These are phyloP conservation scores for Mrakia hoshinonis DNA, from an alignment of 768 basidiomycete species.

Conservation along the genomic window DNA sequence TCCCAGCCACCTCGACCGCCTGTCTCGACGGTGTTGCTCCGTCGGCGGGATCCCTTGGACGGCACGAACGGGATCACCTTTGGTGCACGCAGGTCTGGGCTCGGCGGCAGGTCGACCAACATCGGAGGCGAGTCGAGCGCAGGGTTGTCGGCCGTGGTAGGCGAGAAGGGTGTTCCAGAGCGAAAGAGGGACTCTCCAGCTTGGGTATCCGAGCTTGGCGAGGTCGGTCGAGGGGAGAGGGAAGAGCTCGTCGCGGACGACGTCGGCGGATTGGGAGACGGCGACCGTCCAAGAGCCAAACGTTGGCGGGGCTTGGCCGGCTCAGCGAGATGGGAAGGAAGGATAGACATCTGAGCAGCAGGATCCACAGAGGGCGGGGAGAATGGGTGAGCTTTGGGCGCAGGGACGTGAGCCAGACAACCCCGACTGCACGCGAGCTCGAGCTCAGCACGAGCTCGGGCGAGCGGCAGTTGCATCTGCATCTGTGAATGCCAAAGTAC, in stretches of 20 bases:
- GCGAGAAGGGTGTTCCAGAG: not conserved
- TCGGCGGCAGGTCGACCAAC: not conserved
- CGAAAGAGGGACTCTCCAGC: not conserved
- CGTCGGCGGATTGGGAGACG: not conserved
- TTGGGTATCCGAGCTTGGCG: not conserved
- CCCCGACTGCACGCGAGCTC: too few species aligned
- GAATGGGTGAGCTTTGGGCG: too few species aligned
- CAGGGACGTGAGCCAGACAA: too few species aligned
- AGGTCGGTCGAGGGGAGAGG: not conserved
- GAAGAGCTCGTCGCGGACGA: not conserved
- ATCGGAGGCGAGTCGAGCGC: not conserved
- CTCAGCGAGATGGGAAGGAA: constrained; percentile 13
- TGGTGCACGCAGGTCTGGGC: constrained; percentile 1
- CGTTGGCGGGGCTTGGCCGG: constrained; percentile 5
- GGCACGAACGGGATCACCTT: constrained; percentile 16
- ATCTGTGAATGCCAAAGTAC: too few species aligned
- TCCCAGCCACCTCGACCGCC: constrained; percentile 17
- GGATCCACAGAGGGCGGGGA: too few species aligned
- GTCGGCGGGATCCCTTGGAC: not conserved
- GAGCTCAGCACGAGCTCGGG: too few species aligned
- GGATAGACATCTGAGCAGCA: constrained; percentile 6
- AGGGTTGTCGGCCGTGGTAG: not conserved
- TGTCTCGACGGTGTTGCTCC: constrained; percentile 9
- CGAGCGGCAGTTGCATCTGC: too few species aligned
- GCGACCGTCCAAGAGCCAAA: not conserved